phyloP scores from a whole-genome alignment of 2,329 filamentous ascomycete genomes.

The Plectosphaerella cucumerina region DNA sequence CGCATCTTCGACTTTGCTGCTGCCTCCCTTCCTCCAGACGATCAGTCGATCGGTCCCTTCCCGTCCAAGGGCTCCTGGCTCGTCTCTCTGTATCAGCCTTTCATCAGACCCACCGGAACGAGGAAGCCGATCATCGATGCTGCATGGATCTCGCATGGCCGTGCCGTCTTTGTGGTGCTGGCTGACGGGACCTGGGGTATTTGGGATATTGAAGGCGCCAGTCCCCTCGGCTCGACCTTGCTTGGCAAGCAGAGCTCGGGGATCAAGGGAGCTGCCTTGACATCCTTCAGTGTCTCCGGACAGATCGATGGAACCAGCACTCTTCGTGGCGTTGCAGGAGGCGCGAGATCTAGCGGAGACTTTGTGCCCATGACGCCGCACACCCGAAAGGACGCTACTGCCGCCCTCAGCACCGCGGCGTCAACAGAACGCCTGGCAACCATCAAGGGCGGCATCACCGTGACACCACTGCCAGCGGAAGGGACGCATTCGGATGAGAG shows the following conservation, averaged over 20 bases:
- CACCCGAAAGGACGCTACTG: constrained; percentile 49
- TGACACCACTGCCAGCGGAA: constrained; percentile 38
- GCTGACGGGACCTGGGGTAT: constrained; percentile 65
- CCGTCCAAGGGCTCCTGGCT: constrained; percentile 61
- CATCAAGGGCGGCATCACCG: constrained; percentile 48
- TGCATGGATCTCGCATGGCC: constrained; percentile 57
- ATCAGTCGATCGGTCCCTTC: constrained; percentile 45
- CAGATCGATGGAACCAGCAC: constrained; percentile 57
- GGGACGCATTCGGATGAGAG: constrained; percentile 45
- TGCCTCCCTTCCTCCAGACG: constrained; percentile 47
- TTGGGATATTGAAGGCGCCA: constrained; percentile 60
- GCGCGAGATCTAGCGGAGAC: constrained; percentile 35
- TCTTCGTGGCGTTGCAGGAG: constrained; percentile 38
- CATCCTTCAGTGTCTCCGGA: constrained; percentile 53
- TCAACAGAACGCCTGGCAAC: constrained; percentile 47
- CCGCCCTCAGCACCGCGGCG: constrained; percentile 34
- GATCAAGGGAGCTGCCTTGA: constrained; percentile 53
- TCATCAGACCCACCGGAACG: constrained; percentile 41
- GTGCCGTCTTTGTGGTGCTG: constrained; percentile 53
- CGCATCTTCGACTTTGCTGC: constrained; percentile 59
- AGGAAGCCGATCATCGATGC: constrained; percentile 60
- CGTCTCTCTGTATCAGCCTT: constrained; percentile 56
- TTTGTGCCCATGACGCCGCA: constrained; percentile 64
- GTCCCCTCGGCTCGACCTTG: constrained; percentile 40
- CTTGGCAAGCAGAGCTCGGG: constrained; percentile 48